phyloP scores from a whole-genome alignment of 352 stramenopile genomes.

The Globisporangium ultimum region DNA sequence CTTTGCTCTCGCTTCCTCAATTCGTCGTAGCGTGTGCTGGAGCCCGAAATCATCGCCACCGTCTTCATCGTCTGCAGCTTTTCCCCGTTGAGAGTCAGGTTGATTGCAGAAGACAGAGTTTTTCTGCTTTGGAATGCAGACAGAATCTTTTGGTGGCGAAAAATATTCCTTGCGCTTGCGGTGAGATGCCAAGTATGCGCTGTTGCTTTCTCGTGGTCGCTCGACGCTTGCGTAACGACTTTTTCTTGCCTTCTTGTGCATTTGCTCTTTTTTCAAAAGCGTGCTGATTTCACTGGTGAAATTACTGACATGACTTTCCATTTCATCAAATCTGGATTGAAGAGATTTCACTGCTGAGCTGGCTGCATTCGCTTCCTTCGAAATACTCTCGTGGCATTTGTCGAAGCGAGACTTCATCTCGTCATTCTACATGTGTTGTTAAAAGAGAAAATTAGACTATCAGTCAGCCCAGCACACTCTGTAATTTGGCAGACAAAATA shows the following conservation, averaged over 20 bases:
- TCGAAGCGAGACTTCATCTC: constrained; percentile 13
- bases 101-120: constrained; percentile 1
- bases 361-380: constrained; percentile 12
- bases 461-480: not conserved
- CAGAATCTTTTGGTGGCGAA: not conserved
- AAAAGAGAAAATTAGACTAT: not conserved
- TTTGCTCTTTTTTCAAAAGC: constrained; percentile 20
- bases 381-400: constrained; percentile 21
- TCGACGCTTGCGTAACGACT: not conserved
- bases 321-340: constrained; percentile 14
- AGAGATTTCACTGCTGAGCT: constrained; percentile 18
- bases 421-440: constrained; percentile 12
- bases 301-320: constrained; percentile 25
- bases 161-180: constrained; percentile 6
- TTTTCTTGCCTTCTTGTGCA: constrained; percentile 1
- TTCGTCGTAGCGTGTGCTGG: constrained; percentile 26
- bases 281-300: constrained; percentile 22
- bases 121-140: not conserved
- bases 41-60: constrained; percentile 22
- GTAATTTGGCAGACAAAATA: not conserved
- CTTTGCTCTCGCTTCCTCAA: constrained; percentile 46
- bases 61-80: constrained; percentile 10
- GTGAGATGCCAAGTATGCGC: not conserved
- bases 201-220: not conserved
- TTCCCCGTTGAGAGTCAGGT: constrained; percentile 3